phyloP scores from a whole-genome alignment of 1,284 basidiomycete species.

The Amylostereum chailletii region DNA sequence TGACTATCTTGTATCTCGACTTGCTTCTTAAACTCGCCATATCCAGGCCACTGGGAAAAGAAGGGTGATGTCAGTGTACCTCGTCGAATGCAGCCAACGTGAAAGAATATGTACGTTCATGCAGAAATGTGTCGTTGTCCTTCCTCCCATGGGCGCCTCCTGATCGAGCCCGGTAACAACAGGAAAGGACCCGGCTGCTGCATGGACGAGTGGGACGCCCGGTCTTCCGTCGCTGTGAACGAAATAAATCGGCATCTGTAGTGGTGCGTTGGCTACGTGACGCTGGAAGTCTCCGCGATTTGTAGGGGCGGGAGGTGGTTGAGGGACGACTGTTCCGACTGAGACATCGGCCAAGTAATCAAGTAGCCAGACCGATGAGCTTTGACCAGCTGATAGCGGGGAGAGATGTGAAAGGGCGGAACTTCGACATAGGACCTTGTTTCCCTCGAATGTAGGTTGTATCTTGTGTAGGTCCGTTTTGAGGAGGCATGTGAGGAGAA shows the following conservation, averaged over 20 bases:
- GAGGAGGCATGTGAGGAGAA: too few relatives aligned
- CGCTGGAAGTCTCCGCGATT: background rate
- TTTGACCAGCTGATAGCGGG: too few relatives aligned
- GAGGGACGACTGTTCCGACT: too few relatives aligned
- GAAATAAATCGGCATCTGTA: background rate
- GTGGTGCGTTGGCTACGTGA: background rate
- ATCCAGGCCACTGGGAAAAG: background rate
- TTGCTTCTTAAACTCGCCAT: background rate
- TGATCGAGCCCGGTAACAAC: background rate
- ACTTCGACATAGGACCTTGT: too few relatives aligned
- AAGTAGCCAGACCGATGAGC: too few relatives aligned
- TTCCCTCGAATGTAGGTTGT: too few relatives aligned
- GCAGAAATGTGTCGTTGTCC: background rate
- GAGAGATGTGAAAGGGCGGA: too few relatives aligned
- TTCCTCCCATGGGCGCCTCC: background rate
- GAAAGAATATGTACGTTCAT: background rate
- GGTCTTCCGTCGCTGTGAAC: background rate
- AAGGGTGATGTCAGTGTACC: background rate
- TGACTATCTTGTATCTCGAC: background rate
- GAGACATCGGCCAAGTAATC: too few relatives aligned
- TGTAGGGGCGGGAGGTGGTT: too few relatives aligned
- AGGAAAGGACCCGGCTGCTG: background rate
- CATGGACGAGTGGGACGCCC: background rate
- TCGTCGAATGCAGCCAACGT: background rate
- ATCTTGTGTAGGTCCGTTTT: too few relatives aligned